A percentile compares a stretch with the other conserved stretches of the same genome.
phyloP scores from a whole-genome alignment of 768 basidiomycete genomes.

The Hydnum rufescens region DNA sequence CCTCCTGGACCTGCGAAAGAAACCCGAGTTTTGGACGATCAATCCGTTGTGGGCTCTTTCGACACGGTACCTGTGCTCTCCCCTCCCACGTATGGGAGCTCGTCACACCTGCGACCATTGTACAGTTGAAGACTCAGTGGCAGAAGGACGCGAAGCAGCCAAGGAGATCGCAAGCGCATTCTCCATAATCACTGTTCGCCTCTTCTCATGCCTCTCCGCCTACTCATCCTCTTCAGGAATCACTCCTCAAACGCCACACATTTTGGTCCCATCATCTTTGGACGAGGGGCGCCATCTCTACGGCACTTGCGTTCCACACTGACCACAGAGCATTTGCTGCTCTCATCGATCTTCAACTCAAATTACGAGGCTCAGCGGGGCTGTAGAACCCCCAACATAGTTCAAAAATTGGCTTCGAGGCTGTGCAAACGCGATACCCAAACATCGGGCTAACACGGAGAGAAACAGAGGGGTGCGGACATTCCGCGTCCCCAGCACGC shows the following conservation, averaged over 20 bases:
- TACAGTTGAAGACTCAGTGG: too few relatives aligned
- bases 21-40: too few relatives aligned
- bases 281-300: conserved; percentile 36
- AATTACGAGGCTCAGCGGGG: conserved; percentile 24
- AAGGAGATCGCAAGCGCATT: conserved; percentile 35
- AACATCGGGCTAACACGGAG: conserved; percentile 25
- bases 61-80: too few relatives aligned
- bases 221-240: conserved; percentile 73
- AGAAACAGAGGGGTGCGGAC: conserved; percentile 60
- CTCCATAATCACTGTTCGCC: conserved; percentile 49
- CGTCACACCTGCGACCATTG: too few relatives aligned
- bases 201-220: conserved; percentile 64
- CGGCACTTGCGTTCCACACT: conserved; percentile 60
- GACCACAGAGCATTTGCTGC: conserved; percentile 84
- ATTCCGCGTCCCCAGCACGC: conserved; percentile 55
- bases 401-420: conserved; percentile 82
- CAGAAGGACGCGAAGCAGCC: too few relatives aligned
- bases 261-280: conserved; percentile 80
- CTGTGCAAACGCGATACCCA: conserved; percentile 63
- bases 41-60: too few relatives aligned
- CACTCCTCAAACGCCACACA: conserved; percentile 73
- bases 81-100: too few relatives aligned
- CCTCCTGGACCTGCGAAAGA: too few relatives aligned
- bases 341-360: conserved; percentile 75
- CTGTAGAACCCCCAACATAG: conserved; percentile 58